phyloP scores from a whole-genome alignment of 176 grass and related monocot genomes.

The Guadua angustifolia region DNA sequence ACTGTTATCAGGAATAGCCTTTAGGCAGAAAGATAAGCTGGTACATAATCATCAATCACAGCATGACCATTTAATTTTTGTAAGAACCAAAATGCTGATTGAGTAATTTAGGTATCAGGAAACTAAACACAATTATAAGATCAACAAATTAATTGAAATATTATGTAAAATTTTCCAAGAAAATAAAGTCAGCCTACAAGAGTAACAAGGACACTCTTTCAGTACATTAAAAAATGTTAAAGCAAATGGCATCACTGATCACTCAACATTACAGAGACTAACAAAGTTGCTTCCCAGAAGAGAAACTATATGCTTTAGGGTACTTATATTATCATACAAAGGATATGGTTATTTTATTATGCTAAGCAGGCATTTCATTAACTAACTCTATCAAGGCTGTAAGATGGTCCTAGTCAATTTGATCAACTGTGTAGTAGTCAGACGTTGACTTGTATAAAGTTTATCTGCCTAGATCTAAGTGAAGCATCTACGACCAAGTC shows the following conservation, averaged over 20 bases:
- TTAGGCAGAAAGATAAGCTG: slow-evolving; percentile 1
- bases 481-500: background rate
- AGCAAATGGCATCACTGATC: background rate
- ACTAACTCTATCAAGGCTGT: background rate
- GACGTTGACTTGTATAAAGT: slow-evolving; percentile 31
- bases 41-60: background rate
- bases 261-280: background rate
- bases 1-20: background rate
- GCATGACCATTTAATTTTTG: slow-evolving; percentile 7
- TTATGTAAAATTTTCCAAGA: background rate
- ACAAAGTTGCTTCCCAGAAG: background rate
- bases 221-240: background rate
- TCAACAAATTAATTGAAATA: background rate
- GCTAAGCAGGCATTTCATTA: background rate
- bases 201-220: background rate
- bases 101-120: background rate
- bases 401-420: background rate
- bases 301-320: background rate
- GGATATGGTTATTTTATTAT: background rate
- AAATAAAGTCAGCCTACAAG: background rate
- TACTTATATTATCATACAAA: background rate
- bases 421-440: background rate
- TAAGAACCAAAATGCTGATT: background rate
- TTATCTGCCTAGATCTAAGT: slow-evolving; percentile 30
- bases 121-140: background rate